Base-by-base conservation (phyloP, 2,329 filamentous ascomycete genomes). In the Cercospora sp. region DNA sequence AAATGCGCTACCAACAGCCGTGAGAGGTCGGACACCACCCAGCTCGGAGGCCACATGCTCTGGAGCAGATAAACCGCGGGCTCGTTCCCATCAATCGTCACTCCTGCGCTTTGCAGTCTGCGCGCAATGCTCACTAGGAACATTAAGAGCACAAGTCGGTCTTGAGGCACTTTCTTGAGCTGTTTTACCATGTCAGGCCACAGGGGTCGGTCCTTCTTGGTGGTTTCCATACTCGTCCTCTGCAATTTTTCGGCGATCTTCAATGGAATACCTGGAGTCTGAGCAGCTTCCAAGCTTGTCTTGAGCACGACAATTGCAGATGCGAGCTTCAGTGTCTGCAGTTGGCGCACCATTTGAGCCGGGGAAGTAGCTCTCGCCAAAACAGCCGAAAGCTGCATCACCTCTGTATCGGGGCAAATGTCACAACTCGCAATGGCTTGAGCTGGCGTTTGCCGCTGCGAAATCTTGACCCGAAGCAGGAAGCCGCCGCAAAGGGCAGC, bases 101-200 rank as follows among this genome's bases (percentile, higher is more conserved):
- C 33, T 6, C 45, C 59, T 26, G 62, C 36, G 9, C 53, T 61
- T 28, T 68, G 61, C 10, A 72, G 60, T 28, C 61, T 64, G 36
- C 66, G 65, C 20, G 70, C 68, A 28, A 72, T 51, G 16, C 64
- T 42, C 8, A 67, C 64, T 12, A 69, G 55, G 66, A 72, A 72
- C 66, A 72, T 72, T 18, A 72, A 59, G 12, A 63, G 59, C 8
- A 68, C 68, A 33, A 68, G 53, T 10, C 51, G 59, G 3, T 72
- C 68, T 23, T 68, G 64, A 55, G 70, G 70, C 20, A 72, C 63
- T 36, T 65, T 67, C 36, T 67, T 68, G 61, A 72, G 61, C 33
- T 67, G 59, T 57, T 69, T 70, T 12, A 68, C 51, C 20, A 72
- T 42, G 57, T 64, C 55, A 9, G 62, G 33, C 61, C 64, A 70